Percentiles rank a stretch among this genome's conserved stretches.
Evolutionary conservation across 1,139 yeast species (phyloP).

Genomic region (Pichia sp.): DNA sequence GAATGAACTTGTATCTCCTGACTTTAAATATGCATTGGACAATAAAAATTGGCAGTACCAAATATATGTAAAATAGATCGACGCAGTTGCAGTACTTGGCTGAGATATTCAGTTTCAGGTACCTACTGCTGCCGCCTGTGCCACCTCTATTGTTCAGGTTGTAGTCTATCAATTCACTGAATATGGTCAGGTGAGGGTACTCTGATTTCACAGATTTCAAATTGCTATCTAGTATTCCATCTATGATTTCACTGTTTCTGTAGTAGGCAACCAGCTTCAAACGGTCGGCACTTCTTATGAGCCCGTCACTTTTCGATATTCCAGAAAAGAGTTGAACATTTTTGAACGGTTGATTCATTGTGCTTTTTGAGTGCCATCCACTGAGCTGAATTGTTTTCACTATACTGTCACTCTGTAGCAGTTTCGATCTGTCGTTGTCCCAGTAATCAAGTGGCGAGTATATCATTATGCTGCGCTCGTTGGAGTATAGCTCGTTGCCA

Average conservation of each 20-base stretch:
- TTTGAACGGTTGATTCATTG: slow-evolving; percentile 19
- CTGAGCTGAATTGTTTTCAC: slow-evolving; percentile 35
- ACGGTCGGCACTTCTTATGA: slow-evolving; percentile 43
- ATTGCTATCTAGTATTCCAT: slow-evolving; percentile 30
- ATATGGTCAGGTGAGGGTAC: slow-evolving; percentile 5
- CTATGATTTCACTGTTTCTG: slow-evolving; percentile 3
- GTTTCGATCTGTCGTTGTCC: slow-evolving; percentile 29
- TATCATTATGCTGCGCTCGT: slow-evolving; percentile 21
- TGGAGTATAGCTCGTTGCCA: background rate
- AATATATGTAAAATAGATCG: slow-evolving; percentile 26
- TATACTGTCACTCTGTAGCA: slow-evolving; percentile 32
- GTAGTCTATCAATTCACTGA: background rate
- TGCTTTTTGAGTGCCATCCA: slow-evolving; percentile 22
- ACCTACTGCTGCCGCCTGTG: background rate
- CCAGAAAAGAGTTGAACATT: slow-evolving; percentile 38
- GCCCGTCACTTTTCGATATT: slow-evolving; percentile 45
- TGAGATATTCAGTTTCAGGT: slow-evolving; percentile 7
- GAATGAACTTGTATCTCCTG: slow-evolving; percentile 49
- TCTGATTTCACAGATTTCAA: slow-evolving; percentile 19
- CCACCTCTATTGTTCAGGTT: background rate
- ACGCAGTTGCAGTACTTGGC: slow-evolving; percentile 14
- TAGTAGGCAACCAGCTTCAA: slow-evolving; percentile 38
- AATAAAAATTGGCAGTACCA: slow-evolving; percentile 29
- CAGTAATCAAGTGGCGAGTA: slow-evolving; percentile 39
- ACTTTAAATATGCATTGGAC: slow-evolving; percentile 44